These are phyloP conservation scores for Cornus florida DNA, from an alignment of 148 eudicot genomes.

Conservation along the genomic window DNA sequence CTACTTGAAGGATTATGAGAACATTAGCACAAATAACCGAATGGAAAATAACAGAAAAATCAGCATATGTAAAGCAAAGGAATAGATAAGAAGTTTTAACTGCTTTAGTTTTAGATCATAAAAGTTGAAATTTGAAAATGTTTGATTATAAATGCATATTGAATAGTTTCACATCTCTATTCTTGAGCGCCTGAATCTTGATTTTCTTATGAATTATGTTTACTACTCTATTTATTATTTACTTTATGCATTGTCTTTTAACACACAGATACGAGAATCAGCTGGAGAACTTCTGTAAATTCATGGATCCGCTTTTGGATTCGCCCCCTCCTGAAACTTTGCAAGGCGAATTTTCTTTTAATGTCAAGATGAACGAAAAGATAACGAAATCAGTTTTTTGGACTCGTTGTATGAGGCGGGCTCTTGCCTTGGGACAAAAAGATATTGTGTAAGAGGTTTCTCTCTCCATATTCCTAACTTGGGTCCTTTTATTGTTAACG, in stretches of 20 bases:
- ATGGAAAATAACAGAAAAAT: background rate
- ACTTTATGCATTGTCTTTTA: background rate
- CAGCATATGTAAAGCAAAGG: background rate
- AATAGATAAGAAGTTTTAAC: background rate
- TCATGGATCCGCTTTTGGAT: constrained; percentile 87
- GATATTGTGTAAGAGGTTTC: constrained; percentile 73
- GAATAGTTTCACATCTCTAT: background rate
- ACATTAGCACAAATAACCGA: too few relatives aligned
- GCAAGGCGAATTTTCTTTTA: constrained; percentile 53
- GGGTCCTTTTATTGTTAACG: constrained; percentile 11
- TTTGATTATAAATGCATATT: too few relatives aligned
- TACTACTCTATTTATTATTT: background rate
- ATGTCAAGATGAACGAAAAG: constrained; percentile 59
- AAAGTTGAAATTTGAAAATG: background rate
- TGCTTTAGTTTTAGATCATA: background rate
- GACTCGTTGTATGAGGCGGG: constrained; percentile 74
- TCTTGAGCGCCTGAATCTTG: background rate
- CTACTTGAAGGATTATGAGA: too few relatives aligned
- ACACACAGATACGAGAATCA: constrained; percentile 75
- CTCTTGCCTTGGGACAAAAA: constrained; percentile 77
- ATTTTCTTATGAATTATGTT: background rate
- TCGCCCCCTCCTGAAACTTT: constrained; percentile 77
- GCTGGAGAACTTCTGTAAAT: constrained; percentile 81
- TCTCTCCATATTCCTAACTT: constrained; percentile 14
- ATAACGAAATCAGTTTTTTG: constrained; percentile 73